Evolutionary conservation across 257 asterid genomes (phyloP).

Genomic region (Marsdenia floribunda): DNA sequence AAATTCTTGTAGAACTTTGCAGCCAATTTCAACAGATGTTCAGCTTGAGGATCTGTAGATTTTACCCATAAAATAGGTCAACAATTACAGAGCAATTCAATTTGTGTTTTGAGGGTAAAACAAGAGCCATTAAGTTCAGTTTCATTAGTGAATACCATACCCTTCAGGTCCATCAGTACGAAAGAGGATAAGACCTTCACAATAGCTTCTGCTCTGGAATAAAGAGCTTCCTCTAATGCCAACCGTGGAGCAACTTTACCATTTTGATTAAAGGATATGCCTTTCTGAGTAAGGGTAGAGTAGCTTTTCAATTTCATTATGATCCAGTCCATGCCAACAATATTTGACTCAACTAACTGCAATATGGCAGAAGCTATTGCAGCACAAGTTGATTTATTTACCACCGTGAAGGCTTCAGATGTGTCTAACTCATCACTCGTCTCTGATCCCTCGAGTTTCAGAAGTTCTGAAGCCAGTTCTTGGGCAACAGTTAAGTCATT

Average conservation of each 20-base stretch:
- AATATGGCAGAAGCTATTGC: constrained; percentile 55
- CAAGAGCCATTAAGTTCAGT: constrained; percentile 10
- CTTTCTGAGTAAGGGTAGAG: constrained; percentile 44
- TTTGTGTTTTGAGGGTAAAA: constrained; percentile 2
- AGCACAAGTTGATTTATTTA: constrained; percentile 57
- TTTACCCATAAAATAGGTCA: constrained; percentile 5
- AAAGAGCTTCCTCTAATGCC: constrained; percentile 56
- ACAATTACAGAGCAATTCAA: constrained; percentile 1
- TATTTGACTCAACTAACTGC: constrained; percentile 51
- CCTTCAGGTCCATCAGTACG: constrained; percentile 65
- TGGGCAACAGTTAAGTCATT: constrained; percentile 47
- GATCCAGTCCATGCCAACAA: constrained; percentile 61
- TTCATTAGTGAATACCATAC: constrained; percentile 29
- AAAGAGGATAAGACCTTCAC: constrained; percentile 59
- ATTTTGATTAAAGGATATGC: constrained; percentile 38
- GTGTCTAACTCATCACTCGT: constrained; percentile 29
- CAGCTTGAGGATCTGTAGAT: constrained; percentile 73
- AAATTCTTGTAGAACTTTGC: constrained; percentile 69
- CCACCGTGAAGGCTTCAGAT: constrained; percentile 47
- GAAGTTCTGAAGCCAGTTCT: constrained; percentile 61
- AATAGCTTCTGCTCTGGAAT: constrained; percentile 60
- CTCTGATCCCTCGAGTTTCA: constrained; percentile 49
- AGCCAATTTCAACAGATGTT: constrained; percentile 52
- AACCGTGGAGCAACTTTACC: constrained; percentile 33
- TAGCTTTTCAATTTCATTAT: constrained; percentile 44